These are phyloP conservation scores for Myxozyma mucilagina DNA, from an alignment of 805 yeast species.

Conservation along the genomic window DNA sequence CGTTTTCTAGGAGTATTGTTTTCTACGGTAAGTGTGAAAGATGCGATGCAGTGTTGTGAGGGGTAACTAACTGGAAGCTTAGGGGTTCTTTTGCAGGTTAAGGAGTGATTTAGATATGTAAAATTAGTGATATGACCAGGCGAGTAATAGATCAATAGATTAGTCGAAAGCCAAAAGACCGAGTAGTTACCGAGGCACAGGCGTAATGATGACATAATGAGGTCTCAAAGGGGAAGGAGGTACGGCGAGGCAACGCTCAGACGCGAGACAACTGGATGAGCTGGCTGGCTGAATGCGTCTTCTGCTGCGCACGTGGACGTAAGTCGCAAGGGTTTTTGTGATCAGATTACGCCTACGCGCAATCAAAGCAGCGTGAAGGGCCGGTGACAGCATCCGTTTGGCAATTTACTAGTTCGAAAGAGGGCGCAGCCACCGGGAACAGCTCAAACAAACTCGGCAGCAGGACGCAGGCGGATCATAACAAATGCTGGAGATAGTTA, in stretches of 20 bases:
- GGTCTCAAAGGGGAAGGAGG: not conserved
- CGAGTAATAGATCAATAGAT: not conserved
- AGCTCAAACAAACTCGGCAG: no score
- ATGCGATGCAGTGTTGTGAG: not conserved
- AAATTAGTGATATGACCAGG: not conserved
- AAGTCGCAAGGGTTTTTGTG: not conserved
- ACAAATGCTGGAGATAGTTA: no score
- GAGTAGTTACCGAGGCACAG: not conserved
- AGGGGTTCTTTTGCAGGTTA: not conserved
- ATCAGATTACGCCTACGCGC: not conserved
- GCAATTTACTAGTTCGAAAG: no score
- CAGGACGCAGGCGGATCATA: no score
- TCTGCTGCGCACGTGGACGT: not conserved
- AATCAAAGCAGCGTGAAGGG: not conserved
- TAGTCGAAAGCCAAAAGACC: no score
- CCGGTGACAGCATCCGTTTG: not conserved
- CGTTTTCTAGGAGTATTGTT: slow-evolving; percentile 1
- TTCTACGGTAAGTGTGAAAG: not conserved
- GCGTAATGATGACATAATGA: not conserved
- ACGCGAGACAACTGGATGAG: not conserved
- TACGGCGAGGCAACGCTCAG: not conserved
- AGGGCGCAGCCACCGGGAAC: no score
- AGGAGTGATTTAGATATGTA: not conserved
- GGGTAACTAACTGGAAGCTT: not conserved
- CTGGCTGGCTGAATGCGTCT: not conserved